Base-by-base conservation (phyloP, 495 filamentous ascomycete genomes). In the Penicillium canescens region DNA sequence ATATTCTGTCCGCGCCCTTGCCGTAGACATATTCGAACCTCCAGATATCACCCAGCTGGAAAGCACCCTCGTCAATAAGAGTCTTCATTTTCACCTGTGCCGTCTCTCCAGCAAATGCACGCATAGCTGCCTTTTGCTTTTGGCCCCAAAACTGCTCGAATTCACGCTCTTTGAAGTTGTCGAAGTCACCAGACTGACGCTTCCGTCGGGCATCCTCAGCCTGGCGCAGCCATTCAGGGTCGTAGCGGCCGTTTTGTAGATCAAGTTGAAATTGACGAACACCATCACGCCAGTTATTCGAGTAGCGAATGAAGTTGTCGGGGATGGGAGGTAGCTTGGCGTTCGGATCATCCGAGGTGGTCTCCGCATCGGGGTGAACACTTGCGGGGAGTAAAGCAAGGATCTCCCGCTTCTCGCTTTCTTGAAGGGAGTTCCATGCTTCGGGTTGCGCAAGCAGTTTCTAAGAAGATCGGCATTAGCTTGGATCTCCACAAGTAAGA, bases 71-170 rank as follows among this genome's bases (percentile, higher is more conserved):
- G 31, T 75, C 66, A 35, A 77, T 63, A 41, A 83, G 56, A 2
- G 73, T 72, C 9, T 66, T 56, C 11, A 83, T 52, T 55, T 78
- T 85, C 9, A 85, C 67, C 13, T 69, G 68, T 11, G 74, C 67
- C 46, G 75, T 72, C 56, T 84, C 71, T 20, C 81, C 83, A 20
- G 79, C 75, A 38, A 60, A 21, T n/a, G 71, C 53, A 11, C 38
- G 47, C 20, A 50, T 64, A 26, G 64, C 61, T 20, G 75, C 54
- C 48, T 72, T 80, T 63, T 85, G 78, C 46, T 86, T 82, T 50
- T 88, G 79, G 0, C 81, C 85, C 89, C 89, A 96, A 50, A 83
- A 86, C 33, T 80, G 67, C 68, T 91, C 83, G 34, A 84, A 88
- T 36, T 87, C 77, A 4, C 73, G 57, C 43, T 84, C 81, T 62